Conservation (phyloP, 176 grass and related monocot species). For the Carex parvula region DNA sequence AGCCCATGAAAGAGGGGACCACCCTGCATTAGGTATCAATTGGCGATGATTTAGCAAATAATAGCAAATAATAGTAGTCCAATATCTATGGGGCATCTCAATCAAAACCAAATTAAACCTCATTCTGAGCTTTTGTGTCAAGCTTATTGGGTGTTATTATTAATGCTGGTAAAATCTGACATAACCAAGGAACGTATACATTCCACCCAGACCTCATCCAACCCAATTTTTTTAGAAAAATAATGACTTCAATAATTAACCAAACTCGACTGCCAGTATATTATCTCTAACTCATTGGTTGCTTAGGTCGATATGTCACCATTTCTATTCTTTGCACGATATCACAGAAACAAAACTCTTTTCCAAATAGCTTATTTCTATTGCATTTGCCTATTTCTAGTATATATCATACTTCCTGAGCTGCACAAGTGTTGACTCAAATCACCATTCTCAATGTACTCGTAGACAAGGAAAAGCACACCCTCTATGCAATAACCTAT, state of each 20-base stretch:
- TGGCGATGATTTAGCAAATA: background rate
- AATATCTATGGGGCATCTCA: background rate
- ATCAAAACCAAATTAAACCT: background rate
- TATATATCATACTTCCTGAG: constrained; percentile 47
- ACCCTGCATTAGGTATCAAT: constrained; percentile 38
- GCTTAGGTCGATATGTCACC: background rate
- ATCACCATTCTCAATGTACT: constrained; percentile 91
- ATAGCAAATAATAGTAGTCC: background rate
- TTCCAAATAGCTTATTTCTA: background rate
- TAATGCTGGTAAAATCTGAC: background rate
- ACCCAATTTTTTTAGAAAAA: background rate
- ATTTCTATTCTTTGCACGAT: background rate
- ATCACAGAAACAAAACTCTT: background rate
- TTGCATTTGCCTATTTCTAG: background rate
- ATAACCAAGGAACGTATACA: background rate
- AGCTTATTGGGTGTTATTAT: background rate
- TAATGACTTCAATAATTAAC: background rate
- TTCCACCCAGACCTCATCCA: background rate
- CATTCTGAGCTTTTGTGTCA: background rate
- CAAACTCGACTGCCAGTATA: background rate
- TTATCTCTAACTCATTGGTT: background rate
- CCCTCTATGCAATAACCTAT: constrained; percentile 87
- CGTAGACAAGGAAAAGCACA: constrained; percentile 90
- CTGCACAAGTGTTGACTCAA: constrained; percentile 77
- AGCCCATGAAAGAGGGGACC: constrained; percentile 72